These are phyloP conservation scores for Coprinopsis cinerea DNA, from an alignment of 768 basidiomycete genomes.

Conservation along the genomic window DNA sequence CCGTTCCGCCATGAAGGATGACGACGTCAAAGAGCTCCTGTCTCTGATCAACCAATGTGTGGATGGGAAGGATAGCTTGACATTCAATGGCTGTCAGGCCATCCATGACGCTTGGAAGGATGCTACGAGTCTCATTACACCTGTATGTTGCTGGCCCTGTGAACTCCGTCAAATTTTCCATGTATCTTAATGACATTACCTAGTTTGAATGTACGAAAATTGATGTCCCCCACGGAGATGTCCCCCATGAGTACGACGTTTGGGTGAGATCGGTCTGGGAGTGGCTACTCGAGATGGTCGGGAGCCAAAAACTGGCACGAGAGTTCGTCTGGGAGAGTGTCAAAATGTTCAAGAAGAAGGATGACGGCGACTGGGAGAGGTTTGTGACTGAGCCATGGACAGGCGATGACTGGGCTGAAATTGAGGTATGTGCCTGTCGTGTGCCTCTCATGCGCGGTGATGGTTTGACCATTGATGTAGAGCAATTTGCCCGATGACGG, in stretches of 20 bases:
- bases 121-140: background rate
- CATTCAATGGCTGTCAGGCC: background rate
- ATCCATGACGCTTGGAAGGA: background rate
- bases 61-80: background rate
- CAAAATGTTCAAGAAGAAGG: background rate
- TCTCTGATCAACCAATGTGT: background rate
- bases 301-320: background rate
- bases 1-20: background rate
- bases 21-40: constrained; percentile 5
- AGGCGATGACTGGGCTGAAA: constrained; percentile 4
- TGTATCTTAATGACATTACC: background rate
- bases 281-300: constrained; percentile 2
- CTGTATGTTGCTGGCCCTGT: constrained; percentile 1
- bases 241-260: background rate
- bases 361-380: constrained; percentile 1
- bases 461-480: background rate
- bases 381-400: constrained; percentile 16
- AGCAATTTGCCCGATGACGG: constrained; percentile 15
- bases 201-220: background rate
- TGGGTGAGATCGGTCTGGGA: background rate
- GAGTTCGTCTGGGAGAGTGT: background rate
- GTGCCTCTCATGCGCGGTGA: background rate
- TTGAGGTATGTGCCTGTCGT: constrained; percentile 8
- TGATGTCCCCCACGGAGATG: background rate
- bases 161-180: background rate